Conservation (phyloP, 306 rosid species). For the Trichosanthes cucumerina region DNA sequence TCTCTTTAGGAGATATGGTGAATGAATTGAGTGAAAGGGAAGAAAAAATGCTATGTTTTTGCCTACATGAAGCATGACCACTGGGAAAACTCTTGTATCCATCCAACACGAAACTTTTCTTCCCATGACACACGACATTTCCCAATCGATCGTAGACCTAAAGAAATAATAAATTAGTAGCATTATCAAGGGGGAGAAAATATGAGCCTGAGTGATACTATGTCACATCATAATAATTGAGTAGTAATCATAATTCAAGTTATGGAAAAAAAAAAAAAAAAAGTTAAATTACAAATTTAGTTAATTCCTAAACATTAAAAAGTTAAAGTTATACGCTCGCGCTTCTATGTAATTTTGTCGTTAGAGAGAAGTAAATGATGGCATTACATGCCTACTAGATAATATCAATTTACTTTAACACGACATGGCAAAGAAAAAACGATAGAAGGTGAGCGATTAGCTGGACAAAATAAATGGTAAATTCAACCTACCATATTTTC, state of each 20-base stretch:
- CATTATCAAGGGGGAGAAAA: not conserved
- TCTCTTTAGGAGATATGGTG: not conserved
- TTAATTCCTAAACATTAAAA: too few species aligned
- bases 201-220: not conserved
- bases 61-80: conserved; percentile 10
- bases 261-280: too few species aligned
- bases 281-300: too few species aligned
- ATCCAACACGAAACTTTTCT: conserved; percentile 1
- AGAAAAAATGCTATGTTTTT: not conserved
- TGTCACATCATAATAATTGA: not conserved
- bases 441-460: too few species aligned
- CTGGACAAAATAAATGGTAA: too few species aligned
- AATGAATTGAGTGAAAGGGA: not conserved
- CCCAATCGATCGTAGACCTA: not conserved
- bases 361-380: too few species aligned
- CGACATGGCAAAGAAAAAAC: too few species aligned
- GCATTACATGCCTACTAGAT: too few species aligned
- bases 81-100: conserved; percentile 11
- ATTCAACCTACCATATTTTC: not conserved
- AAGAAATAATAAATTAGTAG: not conserved
- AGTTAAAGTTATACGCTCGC: too few species aligned
- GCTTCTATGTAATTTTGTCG: too few species aligned
- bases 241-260: too few species aligned
- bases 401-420: too few species aligned
- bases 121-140: conserved; percentile 4